Conservation (phyloP, 306 rosid species). For the Erythrophleum fordii region DNA sequence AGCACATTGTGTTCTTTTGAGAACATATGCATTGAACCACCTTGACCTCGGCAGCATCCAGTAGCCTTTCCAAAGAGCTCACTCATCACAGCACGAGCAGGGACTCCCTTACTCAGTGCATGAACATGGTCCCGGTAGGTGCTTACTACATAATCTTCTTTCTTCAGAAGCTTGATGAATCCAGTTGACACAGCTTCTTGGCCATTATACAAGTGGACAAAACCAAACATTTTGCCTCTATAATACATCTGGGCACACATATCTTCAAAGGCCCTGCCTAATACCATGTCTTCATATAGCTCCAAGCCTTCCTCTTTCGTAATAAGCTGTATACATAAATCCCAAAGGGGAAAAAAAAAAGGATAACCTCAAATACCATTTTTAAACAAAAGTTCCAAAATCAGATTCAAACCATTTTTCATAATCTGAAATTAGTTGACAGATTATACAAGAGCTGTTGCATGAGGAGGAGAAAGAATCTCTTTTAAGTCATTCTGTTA, state of each 20-base stretch:
- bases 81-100: slow-evolving; percentile 88
- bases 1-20: slow-evolving; percentile 77
- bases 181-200: slow-evolving; percentile 97
- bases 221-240: slow-evolving; percentile 91
- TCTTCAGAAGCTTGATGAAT: slow-evolving; percentile 74
- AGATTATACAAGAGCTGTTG: neutral
- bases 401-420: neutral
- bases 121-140: slow-evolving; percentile 90
- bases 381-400: neutral
- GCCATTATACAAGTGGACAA: slow-evolving; percentile 93
- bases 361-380: neutral
- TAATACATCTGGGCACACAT: slow-evolving; percentile 99
- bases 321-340: slow-evolving; percentile 61
- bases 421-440: slow-evolving; percentile 24
- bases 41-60: slow-evolving; percentile 92
- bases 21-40: slow-evolving; percentile 97
- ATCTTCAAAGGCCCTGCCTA: slow-evolving; percentile 87
- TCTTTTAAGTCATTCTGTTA: neutral
- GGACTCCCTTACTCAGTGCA: slow-evolving; percentile 86
- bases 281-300: slow-evolving; percentile 84
- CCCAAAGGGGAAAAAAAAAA: slow-evolving; percentile 13
- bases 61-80: slow-evolving; percentile 88
- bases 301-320: slow-evolving; percentile 84
- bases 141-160: slow-evolving; percentile 78
- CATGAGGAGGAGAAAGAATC: neutral